A percentile compares a stretch with the other conserved stretches of the same genome.
These are phyloP conservation scores for Cryptosporidium bovis DNA, from an alignment of 169 alveolate species.

Conservation along the genomic window DNA sequence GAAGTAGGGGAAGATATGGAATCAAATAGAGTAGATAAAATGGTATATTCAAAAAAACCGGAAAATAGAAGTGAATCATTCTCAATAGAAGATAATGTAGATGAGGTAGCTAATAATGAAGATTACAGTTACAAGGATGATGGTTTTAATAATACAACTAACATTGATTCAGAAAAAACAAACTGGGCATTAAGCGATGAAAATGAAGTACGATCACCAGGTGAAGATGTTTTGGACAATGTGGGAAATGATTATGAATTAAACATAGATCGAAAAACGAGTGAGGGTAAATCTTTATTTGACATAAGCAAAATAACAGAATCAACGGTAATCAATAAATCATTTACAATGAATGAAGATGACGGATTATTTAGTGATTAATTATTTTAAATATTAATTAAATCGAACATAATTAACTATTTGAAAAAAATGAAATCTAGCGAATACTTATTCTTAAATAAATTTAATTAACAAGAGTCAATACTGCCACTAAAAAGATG, in stretches of 20 bases:
- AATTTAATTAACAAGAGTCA: too few species aligned
- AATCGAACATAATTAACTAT: too few species aligned
- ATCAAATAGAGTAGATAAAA: neutral
- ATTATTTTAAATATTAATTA: too few species aligned
- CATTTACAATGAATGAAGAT: conserved; percentile 56
- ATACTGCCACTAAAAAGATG: too few species aligned
- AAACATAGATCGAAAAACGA: conserved; percentile 5
- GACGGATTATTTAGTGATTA: conserved; percentile 50
- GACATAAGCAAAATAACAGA: conserved; percentile 45
- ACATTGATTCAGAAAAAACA: too few species aligned
- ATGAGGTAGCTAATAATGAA: neutral
- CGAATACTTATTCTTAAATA: too few species aligned
- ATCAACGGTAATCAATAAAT: conserved; percentile 30
- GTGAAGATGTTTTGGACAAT: conserved; percentile 12
- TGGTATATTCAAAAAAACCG: conserved; percentile 1
- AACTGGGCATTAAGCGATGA: too few species aligned
- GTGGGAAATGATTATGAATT: conserved; percentile 27
- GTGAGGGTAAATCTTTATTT: conserved; percentile 17
- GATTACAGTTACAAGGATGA: too few species aligned
- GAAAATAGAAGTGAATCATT: neutral
- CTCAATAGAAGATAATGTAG: neutral
- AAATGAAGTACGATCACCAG: neutral
- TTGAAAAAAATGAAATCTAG: too few species aligned
- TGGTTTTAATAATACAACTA: too few species aligned
- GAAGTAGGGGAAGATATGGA: neutral